Percentiles rank a stretch among this genome's conserved stretches.
Conservation (phyloP, 169 alveolate genomes). For the Plasmodium yoelii region DNA sequence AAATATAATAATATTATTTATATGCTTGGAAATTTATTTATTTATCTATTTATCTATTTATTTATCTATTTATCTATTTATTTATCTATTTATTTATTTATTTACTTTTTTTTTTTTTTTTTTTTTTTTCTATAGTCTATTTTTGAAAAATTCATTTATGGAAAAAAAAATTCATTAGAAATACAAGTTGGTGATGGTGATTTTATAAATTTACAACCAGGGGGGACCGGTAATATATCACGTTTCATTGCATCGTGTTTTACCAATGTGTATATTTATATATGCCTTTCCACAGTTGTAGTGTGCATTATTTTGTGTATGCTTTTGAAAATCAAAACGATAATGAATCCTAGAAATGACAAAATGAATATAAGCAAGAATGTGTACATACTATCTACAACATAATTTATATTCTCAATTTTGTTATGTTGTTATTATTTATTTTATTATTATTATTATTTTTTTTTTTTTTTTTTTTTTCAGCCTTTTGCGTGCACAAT, state of each 20-base stretch:
- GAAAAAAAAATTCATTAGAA: slow-evolving; percentile 38
- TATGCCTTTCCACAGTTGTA: background rate
- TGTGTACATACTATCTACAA: too few relatives aligned
- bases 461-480: background rate
- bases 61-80: too few relatives aligned
- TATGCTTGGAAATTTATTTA: too few relatives aligned
- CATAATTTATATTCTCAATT: too few relatives aligned
- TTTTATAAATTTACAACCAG: slow-evolving; percentile 56
- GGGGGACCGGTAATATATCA: slow-evolving; percentile 38
- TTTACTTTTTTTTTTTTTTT: too few relatives aligned
- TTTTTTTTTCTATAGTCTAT: slow-evolving; percentile 32
- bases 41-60: too few relatives aligned
- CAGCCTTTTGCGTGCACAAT: slow-evolving; percentile 67
- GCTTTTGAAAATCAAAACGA: background rate
- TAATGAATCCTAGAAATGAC: too few relatives aligned
- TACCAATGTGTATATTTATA: background rate
- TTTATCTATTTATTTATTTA: too few relatives aligned
- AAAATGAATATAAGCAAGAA: too few relatives aligned
- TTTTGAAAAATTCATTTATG: slow-evolving; percentile 63
- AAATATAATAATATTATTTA: too few relatives aligned
- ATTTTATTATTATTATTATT: too few relatives aligned
- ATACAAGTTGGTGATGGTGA: slow-evolving; percentile 39
- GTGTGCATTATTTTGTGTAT: background rate
- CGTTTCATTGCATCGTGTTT: background rate
- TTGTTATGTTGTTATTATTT: too few relatives aligned